Conservation (phyloP, 148 eudicot species). For the Arctostaphylos glauca region DNA sequence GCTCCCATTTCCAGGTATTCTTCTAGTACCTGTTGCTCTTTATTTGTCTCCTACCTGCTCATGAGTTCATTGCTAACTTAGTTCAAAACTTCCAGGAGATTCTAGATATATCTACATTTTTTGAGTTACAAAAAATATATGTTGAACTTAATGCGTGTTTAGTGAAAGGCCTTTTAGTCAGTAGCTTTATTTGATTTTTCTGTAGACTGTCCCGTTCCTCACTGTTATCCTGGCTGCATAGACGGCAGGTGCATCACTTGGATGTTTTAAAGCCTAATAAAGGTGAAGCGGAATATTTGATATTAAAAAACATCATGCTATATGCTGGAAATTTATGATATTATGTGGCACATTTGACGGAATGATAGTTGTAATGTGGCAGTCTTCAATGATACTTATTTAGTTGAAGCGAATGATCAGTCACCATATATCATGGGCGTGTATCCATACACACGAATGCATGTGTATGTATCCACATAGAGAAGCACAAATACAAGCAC, state of each 20-base stretch:
- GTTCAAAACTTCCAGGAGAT: background rate
- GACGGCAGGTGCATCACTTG: background rate
- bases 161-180: background rate
- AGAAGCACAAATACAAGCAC: background rate
- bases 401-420: no score
- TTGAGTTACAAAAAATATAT: background rate
- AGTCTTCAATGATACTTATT: background rate
- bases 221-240: no score
- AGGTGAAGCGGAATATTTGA: background rate
- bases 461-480: background rate
- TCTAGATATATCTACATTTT: background rate
- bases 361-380: background rate
- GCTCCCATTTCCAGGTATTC: constrained; percentile 55
- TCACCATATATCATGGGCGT: background rate
- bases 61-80: background rate
- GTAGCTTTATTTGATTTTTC: constrained; percentile 1
- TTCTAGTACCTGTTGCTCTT: constrained; percentile 1
- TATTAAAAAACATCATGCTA: background rate
- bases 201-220: no score
- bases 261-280: background rate
- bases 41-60: background rate
- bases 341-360: background rate
- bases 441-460: background rate
- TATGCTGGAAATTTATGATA: background rate
- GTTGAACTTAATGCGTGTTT: background rate